These are phyloP conservation scores for Fomitopsis betulina DNA, from an alignment of 1,284 basidiomycete species.

Conservation along the genomic window DNA sequence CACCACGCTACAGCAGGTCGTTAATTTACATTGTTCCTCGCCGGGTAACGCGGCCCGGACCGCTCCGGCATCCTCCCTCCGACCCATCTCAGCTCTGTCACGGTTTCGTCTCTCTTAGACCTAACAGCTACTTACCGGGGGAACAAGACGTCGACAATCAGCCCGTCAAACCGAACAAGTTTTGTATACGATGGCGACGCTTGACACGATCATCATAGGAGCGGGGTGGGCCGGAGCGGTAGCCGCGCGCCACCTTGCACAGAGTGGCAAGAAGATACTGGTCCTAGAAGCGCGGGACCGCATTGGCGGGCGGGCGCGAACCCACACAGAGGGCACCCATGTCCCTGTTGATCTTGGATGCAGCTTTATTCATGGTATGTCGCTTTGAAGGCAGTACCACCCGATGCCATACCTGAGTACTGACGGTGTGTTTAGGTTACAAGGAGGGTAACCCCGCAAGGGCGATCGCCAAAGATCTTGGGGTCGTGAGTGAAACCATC, in stretches of 20 bases:
- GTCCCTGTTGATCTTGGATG: conserved; percentile 37
- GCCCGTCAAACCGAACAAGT: no score
- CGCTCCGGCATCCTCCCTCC: no score
- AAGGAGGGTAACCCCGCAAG: background rate
- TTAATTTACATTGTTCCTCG: no score
- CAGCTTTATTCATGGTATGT: conserved; percentile 38
- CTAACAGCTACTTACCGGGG: no score
- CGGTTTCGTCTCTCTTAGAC: no score
- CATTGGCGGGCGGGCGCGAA: conserved; percentile 39
- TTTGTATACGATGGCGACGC: background rate
- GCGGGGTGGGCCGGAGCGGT: conserved; percentile 41
- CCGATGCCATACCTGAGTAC: background rate
- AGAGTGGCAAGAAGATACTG: conserved; percentile 32
- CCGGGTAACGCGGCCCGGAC: no score
- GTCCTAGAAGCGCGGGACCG: conserved; percentile 41
- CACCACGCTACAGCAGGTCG: no score
- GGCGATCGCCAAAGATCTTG: background rate
- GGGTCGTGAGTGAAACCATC: background rate
- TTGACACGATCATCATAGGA: conserved; percentile 30
- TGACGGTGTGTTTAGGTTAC: background rate
- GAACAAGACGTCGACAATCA: no score
- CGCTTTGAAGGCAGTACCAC: background rate
- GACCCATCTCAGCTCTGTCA: no score
- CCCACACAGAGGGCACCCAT: conserved; percentile 25
- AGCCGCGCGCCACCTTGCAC: conserved; percentile 34